Base-by-base conservation (phyloP, 306 rosid genomes). In the Hippophae tibetana region DNA sequence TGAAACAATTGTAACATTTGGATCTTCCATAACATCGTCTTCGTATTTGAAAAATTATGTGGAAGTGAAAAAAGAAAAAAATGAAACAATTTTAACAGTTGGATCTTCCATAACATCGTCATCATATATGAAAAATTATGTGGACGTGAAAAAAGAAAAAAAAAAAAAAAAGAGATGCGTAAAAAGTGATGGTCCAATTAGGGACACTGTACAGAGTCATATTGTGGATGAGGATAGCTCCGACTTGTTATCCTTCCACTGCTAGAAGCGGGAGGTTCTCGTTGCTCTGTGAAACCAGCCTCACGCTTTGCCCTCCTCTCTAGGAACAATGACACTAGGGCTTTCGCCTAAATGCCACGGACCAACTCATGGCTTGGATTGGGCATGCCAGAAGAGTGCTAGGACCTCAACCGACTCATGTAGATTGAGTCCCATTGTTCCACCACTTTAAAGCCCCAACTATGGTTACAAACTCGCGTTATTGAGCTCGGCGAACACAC, bases 211-310 rank as follows among this genome's bases (percentile, higher is more conserved):
- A 47, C 38, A 7, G 1, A 54, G 46, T 43, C 13, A 7, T 3
- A 5, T 13, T 47, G 69, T 47, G 69, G 41, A n/a, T 9, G 3
- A 3, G 7, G 6, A 3, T 10, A 51, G 42, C 70, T 13, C 57
- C 25, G 14, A 54, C 44, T 54, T 47, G 65, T 57, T 7, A 13
- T 73, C 76, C 76, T 63, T 61, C 70, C 68, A 57, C 71, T 9
- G 67, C 58, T 18, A 0, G 5, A 69, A 68, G 63, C 6, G 58
- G 68, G 59, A 75, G 54, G 80, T 61, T 2, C 0, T 45, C 69
- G 66, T 57, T 70, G 73, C 70, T 66, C 73, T 76, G 76, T 70
- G n/a, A 47, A 47, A 6, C 73, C 74, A 76, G 74, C 74, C 74
- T 70, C 52, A 53, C 76, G 70, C 76, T 0, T 7, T 57, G 1